Evolutionary conservation across 2,329 filamentous ascomycete genomes (phyloP), one percentile per base, ranked within the genome.

Genomic region (Fusarium sp.): DNA sequence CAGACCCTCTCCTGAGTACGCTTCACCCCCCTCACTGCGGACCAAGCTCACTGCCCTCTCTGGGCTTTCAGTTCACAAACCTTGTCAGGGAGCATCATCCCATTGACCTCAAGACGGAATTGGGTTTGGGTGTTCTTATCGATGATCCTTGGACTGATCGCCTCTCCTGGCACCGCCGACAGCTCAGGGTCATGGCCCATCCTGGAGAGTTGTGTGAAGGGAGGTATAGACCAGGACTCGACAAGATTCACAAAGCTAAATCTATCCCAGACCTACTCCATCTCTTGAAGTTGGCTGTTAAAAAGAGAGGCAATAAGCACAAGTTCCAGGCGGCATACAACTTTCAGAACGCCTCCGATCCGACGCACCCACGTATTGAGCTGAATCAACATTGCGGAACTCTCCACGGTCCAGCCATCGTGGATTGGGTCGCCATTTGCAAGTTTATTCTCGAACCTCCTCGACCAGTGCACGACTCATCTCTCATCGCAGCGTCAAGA

Each of bases 351-450:
- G 36, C 42, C 4, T 29, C 22, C 13, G 16, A 47, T 11, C 9
- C 40, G 8, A 27, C 25, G 1, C 20, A 35, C 18, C n/a, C 59
- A 16, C 52, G 18, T 33, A 59, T 77, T 14, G 35, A 59, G 38
- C 70, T 77, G 33, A 74, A 68, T 9, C 70, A 77, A 33, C 75
- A 77, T 52, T 77, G 62, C 9, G 68, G 73, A 25, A 74, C 70
- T 35, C 66, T 77, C 1, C 10, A 73, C 22, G 31, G 61, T n/a
- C 50, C 42, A 5, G 64, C 66, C 22, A 74, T 74, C 9, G 9
- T 45, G 7, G 58, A 65, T 25, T 77, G 74, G 75, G 36, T 56
- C 22, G 13, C 11, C 7, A 35, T 77, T 9, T 77, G 75, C 13
- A 35, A 56, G 6, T 33, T 45, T 11, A 8, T 74, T 8, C 45